Conservation (phyloP, 805 yeast species). For the Starmerella sp. region DNA sequence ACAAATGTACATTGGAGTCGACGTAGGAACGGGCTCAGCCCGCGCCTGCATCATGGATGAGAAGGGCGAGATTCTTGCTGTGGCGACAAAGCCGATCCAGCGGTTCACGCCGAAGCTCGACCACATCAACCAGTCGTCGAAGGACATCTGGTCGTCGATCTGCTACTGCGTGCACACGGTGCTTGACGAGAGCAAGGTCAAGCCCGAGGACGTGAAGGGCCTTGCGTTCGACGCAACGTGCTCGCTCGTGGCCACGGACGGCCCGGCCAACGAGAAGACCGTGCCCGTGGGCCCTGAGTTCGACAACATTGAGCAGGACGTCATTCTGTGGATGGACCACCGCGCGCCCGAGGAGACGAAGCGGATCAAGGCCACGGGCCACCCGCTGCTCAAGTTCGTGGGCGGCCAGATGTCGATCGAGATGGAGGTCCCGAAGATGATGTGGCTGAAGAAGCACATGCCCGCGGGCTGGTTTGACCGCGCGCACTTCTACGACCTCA, state of each 20-base stretch:
- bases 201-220: conserved; percentile 59
- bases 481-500: conserved; percentile 80
- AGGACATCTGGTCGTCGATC: conserved; percentile 80
- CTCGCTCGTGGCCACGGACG: conserved; percentile 68
- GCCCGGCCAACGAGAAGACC: conserved; percentile 50
- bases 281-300: conserved; percentile 91
- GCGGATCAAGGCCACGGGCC: conserved; percentile 68
- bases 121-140: conserved; percentile 69
- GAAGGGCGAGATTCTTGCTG: conserved; percentile 59
- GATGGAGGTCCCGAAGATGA: conserved; percentile 95
- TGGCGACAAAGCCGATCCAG: conserved; percentile 71
- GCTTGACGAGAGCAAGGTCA: conserved; percentile 62
- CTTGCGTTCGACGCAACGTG: conserved; percentile 97
- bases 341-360: conserved; percentile 76
- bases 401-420: conserved; percentile 98
- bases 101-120: conserved; percentile 36
- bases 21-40: conserved; percentile 97
- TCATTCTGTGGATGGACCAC: conserved; percentile 97
- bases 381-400: conserved; percentile 73
- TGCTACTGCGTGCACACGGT: conserved; percentile 71
- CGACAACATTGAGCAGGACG: conserved; percentile 57
- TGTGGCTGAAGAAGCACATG: conserved; percentile 85
- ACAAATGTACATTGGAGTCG: conserved; percentile 59
- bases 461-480: conserved; percentile 46
- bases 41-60: conserved; percentile 85